Evolutionary conservation across 1,284 basidiomycete species (phyloP), one percentile per base, ranked within the genome.

Genomic region (Ceratobasidium sp.): DNA sequence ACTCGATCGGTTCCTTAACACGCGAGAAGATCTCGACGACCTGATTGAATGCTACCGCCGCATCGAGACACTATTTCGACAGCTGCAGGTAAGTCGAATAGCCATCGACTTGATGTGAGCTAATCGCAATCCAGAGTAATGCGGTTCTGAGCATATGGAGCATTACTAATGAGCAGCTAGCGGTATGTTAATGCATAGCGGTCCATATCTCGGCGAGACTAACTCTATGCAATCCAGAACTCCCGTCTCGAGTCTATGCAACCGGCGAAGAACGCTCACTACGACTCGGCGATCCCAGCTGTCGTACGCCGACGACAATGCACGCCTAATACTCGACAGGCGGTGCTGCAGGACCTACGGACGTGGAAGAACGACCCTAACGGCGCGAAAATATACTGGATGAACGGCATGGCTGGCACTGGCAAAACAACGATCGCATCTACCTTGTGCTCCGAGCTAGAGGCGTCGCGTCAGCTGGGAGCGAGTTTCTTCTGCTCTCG

Each of bases 401-500:
- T 85, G 48, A 79, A 78, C 30, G 85, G 85, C 4, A 84, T 30
- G 27, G 27, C 27, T 30, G 27, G 27, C 27, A 30, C 27, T 30
- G 27, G 27, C 27, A 30, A 30, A 60, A 81, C 81, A 7, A 81
- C 82, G 7, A 79, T 83, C 38, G 80, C 83, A 27, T 77, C 79
- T 3, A 82, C 79, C 14, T 55, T 83, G 35, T 80, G 79, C 3
- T 46, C 64, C 27, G 78, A 78, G 33, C 62, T 83, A 3, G 57
- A 78, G 6, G n/a, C n/a, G 1, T 18, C 35, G 0, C 71, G 77
- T 0, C 78, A 78, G 50, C 76, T 84, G 8, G 81, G 81, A n/a
- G 78, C 82, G 7, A 81, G 78, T 35, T 83, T 82, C 80, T 80
- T 81, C 35, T 84, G 83, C 78, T 80, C 82, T 44, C 81, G 83